phyloP scores from a whole-genome alignment of 129 eudicot species.

The Calendula officinalis region DNA sequence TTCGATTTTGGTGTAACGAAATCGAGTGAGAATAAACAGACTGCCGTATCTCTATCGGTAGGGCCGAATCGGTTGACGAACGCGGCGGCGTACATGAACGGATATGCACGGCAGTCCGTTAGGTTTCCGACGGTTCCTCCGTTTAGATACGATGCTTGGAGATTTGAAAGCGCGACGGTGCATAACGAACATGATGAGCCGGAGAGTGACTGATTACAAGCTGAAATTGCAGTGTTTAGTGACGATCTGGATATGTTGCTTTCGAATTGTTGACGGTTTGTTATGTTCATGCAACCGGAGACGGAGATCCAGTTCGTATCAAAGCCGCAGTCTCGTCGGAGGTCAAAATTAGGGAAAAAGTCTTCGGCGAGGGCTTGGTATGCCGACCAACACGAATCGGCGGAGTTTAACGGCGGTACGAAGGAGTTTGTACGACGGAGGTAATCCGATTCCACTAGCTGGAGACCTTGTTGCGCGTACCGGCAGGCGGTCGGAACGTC shows the following conservation, averaged over 20 bases:
- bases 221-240: slow-evolving; percentile 28
- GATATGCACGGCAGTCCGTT: slow-evolving; percentile 64
- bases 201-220: slow-evolving; percentile 65
- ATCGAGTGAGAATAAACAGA: slow-evolving; percentile 64
- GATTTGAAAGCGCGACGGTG: slow-evolving; percentile 45
- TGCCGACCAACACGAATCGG: slow-evolving; percentile 71
- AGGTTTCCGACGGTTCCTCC: slow-evolving; percentile 49
- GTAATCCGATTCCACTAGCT: slow-evolving; percentile 56
- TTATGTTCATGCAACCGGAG: slow-evolving; percentile 71
- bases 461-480: slow-evolving; percentile 63
- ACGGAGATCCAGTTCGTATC: slow-evolving; percentile 58
- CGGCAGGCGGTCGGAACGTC: slow-evolving; percentile 42
- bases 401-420: slow-evolving; percentile 57
- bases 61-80: slow-evolving; percentile 70
- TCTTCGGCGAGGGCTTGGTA: slow-evolving; percentile 48
- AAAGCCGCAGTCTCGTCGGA: slow-evolving; percentile 64
- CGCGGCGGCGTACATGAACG: slow-evolving; percentile 70
- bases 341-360: slow-evolving; percentile 45
- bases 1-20: slow-evolving; percentile 18
- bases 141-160: slow-evolving; percentile 53
- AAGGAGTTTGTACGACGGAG: slow-evolving; percentile 51
- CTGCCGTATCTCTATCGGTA: slow-evolving; percentile 58
- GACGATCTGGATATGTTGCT: slow-evolving; percentile 27
- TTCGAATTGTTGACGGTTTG: slow-evolving; percentile 57
- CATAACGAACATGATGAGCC: slow-evolving; percentile 74